A percentile compares a stretch with the other conserved stretches of the same genome.
Evolutionary conservation across 441 rosid genomes (phyloP).

Genomic region (Brassica hybrid): DNA sequence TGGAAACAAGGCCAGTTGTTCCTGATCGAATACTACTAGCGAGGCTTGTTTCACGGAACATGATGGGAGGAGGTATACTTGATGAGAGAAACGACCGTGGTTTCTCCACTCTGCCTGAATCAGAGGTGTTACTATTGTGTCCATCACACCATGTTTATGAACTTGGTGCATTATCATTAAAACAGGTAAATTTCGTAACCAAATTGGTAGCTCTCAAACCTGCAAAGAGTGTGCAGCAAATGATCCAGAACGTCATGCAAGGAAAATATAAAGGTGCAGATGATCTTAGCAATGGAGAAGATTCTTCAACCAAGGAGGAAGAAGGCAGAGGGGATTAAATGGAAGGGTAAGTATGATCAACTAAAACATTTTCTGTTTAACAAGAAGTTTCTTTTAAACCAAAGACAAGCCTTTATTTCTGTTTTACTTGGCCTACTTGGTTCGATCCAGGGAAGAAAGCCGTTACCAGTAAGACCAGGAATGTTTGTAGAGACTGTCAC

Average conservation of each 20-base stretch:
- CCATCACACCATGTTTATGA: slow-evolving; percentile 4
- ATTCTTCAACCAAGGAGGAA: slow-evolving; percentile 44
- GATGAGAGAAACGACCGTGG: slow-evolving; percentile 98
- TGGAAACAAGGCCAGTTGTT: slow-evolving; percentile 82
- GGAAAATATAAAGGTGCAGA: slow-evolving; percentile 98
- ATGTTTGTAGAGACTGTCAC: slow-evolving; percentile 96
- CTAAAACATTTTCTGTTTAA: neutral
- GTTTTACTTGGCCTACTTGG: slow-evolving; percentile 33
- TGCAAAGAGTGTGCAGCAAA: slow-evolving; percentile 73
- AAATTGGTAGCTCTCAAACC: slow-evolving; percentile 92
- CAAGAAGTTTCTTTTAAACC: neutral
- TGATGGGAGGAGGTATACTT: slow-evolving; percentile 98
- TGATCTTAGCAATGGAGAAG: slow-evolving; percentile 47
- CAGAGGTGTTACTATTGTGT: slow-evolving; percentile 67
- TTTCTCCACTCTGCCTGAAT: slow-evolving; percentile 83
- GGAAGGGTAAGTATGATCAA: slow-evolving; percentile 66
- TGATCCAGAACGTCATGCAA: slow-evolving; percentile 89
- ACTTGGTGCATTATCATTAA: slow-evolving; percentile 4
- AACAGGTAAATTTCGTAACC: slow-evolving; percentile 88
- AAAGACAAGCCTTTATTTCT: neutral
- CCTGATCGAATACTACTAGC: slow-evolving; percentile 91
- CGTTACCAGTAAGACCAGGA: slow-evolving; percentile 93
- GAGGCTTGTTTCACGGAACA: slow-evolving; percentile 82
- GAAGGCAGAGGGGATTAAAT: slow-evolving; percentile 53
- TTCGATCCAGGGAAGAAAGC: slow-evolving; percentile 73